Evolutionary conservation across 2,329 filamentous ascomycete species (phyloP).

Genomic region (Stemphylium lycopersici): DNA sequence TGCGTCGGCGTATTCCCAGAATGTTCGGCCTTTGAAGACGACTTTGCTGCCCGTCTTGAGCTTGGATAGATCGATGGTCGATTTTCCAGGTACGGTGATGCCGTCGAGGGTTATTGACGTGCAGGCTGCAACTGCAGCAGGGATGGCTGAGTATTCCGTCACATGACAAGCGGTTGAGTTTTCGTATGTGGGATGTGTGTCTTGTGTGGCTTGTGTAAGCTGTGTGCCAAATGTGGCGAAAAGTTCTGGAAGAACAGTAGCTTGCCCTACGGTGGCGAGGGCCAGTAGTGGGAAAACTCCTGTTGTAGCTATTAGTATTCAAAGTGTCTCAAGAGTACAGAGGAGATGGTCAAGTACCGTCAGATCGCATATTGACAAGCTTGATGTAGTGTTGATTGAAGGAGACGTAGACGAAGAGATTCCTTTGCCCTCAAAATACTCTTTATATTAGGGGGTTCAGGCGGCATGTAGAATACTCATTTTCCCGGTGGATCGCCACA

Average conservation of each 20-base stretch:
- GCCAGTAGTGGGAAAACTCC: constrained; percentile 12
- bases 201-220: neutral
- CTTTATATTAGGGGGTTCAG: neutral
- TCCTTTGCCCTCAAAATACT: neutral
- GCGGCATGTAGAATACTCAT: constrained; percentile 1
- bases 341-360: neutral
- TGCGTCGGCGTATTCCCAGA: constrained; percentile 42
- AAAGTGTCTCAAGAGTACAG: neutral
- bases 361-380: neutral
- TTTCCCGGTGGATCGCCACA: constrained; percentile 1
- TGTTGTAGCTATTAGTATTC: neutral
- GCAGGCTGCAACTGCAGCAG: constrained; percentile 49
- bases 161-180: constrained; percentile 25
- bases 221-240: too few species aligned
- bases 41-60: constrained; percentile 52
- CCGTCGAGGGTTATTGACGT: constrained; percentile 51
- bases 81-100: constrained; percentile 47
- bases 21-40: constrained; percentile 41
- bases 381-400: too few species aligned
- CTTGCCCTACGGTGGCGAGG: constrained; percentile 15
- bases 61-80: constrained; percentile 49
- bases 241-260: neutral
- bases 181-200: neutral
- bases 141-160: constrained; percentile 25
- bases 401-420: too few species aligned